These are phyloP conservation scores for Vigna hirtella DNA, from an alignment of 306 rosid genomes.

Conservation along the genomic window DNA sequence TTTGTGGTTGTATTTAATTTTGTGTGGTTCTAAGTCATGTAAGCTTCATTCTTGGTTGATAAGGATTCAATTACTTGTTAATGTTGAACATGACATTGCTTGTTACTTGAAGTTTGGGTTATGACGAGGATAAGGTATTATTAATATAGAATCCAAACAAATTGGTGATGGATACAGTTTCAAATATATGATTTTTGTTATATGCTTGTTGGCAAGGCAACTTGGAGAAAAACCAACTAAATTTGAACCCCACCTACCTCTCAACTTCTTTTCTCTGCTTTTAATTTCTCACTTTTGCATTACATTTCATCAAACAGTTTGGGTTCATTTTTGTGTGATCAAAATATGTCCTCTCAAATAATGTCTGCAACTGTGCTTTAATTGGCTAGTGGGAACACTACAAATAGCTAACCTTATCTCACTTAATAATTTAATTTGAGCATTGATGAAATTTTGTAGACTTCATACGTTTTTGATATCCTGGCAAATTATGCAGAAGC, in stretches of 20 bases:
- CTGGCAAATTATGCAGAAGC: not conserved
- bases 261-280: not conserved
- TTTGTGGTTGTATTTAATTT: not conserved
- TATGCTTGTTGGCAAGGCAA: not conserved
- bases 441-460: not conserved
- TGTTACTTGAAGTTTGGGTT: constrained; percentile 4
- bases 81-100: not conserved
- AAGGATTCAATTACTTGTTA: not conserved
- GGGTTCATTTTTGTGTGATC: not conserved
- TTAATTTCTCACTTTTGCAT: not conserved
- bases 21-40: not conserved
- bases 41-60: not conserved
- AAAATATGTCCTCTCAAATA: not conserved
- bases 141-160: not conserved
- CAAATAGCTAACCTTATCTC: constrained; percentile 2
- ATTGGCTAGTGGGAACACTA: not conserved
- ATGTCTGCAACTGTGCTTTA: not conserved
- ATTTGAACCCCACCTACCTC: not conserved
- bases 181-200: not conserved
- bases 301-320: not conserved
- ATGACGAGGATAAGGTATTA: not conserved
- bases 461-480: not conserved
- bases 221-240: not conserved
- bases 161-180: not conserved
- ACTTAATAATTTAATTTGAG: not conserved